Base-by-base conservation (phyloP, 2,329 filamentous ascomycete species). In the Fusarium oxysporum region DNA sequence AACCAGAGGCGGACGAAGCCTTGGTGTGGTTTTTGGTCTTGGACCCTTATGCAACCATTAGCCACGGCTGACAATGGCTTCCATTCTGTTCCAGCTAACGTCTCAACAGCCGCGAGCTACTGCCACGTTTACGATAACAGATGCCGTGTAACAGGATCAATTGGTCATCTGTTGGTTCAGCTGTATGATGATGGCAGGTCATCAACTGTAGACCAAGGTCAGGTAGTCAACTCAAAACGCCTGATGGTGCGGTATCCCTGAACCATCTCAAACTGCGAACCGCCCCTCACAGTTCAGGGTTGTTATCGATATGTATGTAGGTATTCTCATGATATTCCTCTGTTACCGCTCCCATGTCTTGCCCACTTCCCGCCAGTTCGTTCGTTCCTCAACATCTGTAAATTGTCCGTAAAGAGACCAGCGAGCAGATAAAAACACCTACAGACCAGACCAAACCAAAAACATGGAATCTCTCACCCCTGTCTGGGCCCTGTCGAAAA, bases 201-300 rank as follows among this genome's bases (percentile, higher is more conserved):
- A 38, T 45, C 51, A 40, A 62, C 12, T 53, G 56, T 33, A 38
- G 65, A 48, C 23, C 38, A 45, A 37, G 17, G 56, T 51, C 35
- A 37, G 23, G 53, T 56, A 64, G 58, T 73, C 73, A 77, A 76
- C 65, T 64, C 69, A 72, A 77, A 77, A 77, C 75, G 72, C 66
- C 60, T 65, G 60, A 74, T 68, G 74, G 71, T 60, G 71, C 61
- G 35, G 71, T 63, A 77, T 69, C 66, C 66, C 68, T 77, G 73
- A 67, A 63, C 57, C 62, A 68, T 68, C 64, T 62, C 63, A 68
- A 68, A 62, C 65, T 68, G 50, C 44, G 21, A 28, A 45, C 41
- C 45, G 25, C 40, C 43, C 60, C 60, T 44, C 60, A 45, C 50
- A 50, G 43, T 32, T 44, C 28, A 64, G 25, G 59, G 58, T 30